A percentile compares a stretch with the other conserved stretches of the same genome.
These are phyloP conservation scores for Alternaria gaisen DNA, from an alignment of 2,329 filamentous ascomycete species.

Conservation along the genomic window DNA sequence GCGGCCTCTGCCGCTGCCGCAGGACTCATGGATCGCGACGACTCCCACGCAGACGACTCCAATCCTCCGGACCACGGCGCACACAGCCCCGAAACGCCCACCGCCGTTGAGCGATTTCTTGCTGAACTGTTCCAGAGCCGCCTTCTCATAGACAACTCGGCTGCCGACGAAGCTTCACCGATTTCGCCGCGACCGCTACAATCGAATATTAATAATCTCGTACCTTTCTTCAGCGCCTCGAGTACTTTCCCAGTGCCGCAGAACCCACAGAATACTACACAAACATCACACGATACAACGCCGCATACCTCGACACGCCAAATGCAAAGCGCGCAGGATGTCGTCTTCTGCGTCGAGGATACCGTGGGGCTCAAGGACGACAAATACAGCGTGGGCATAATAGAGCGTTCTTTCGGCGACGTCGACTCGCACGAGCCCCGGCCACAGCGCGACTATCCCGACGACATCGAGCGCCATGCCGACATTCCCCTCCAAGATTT, in stretches of 20 bases:
- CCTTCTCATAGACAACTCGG: conserved; percentile 28
- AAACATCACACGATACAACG: not conserved
- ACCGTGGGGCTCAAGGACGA: conserved; percentile 53
- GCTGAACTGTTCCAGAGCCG: conserved; percentile 34
- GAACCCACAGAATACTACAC: conserved; percentile 7
- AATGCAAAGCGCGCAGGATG: conserved; percentile 26
- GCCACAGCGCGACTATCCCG: conserved; percentile 52
- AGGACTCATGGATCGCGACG: conserved; percentile 7
- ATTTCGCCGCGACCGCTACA: conserved; percentile 18
- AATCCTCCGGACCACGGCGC: not conserved
- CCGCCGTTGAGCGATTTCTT: conserved; percentile 30
- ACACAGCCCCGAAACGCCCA: not conserved
- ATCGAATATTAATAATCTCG: conserved; percentile 26
- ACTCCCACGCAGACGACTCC: conserved; percentile 7
- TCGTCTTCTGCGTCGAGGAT: conserved; percentile 54
- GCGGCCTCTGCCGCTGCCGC: conserved; percentile 6
- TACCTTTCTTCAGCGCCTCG: conserved; percentile 36
- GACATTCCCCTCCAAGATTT: conserved; percentile 47
- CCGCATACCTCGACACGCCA: conserved; percentile 1
- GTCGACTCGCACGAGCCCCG: conserved; percentile 58
- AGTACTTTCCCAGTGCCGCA: conserved; percentile 14
- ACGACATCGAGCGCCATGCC: conserved; percentile 48
- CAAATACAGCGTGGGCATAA: conserved; percentile 53
- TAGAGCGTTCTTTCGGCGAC: conserved; percentile 55
- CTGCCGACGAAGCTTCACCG: conserved; percentile 23